phyloP scores from a whole-genome alignment of 495 filamentous ascomycete species.

The Sporormia fimetaria region DNA sequence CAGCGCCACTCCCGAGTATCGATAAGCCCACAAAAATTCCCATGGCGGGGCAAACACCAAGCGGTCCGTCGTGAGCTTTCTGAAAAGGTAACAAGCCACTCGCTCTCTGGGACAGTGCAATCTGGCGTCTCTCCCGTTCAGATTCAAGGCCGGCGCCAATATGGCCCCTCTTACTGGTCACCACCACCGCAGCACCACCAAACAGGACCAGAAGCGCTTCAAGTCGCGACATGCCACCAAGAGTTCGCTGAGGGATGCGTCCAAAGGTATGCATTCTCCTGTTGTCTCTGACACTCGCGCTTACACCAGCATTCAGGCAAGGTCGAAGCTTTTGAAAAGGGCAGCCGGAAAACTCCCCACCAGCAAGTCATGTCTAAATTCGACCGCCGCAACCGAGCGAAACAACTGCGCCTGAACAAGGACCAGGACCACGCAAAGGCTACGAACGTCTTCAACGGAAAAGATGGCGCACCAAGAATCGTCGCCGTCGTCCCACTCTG shows the following conservation, averaged over 20 bases:
- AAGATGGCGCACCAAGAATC: slow-evolving; percentile 75
- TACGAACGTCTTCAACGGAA: slow-evolving; percentile 67
- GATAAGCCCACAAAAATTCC: slow-evolving; percentile 23
- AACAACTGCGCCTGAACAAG: slow-evolving; percentile 72
- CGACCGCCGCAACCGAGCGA: slow-evolving; percentile 83
- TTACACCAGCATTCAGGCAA: slow-evolving; percentile 40
- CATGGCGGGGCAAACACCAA: too few species aligned
- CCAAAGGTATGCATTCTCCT: slow-evolving; percentile 74
- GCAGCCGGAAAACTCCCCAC: slow-evolving; percentile 73
- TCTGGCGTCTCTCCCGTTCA: slow-evolving; percentile 64
- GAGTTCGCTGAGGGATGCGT: slow-evolving; percentile 62
- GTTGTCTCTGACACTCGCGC: slow-evolving; percentile 20
- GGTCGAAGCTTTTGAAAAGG: slow-evolving; percentile 45
- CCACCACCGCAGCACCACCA: slow-evolving; percentile 86
- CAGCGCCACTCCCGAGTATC: too few species aligned
- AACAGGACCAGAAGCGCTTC: slow-evolving; percentile 72
- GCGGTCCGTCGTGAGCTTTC: too few species aligned
- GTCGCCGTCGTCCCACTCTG: slow-evolving; percentile 86
- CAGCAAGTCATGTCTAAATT: slow-evolving; percentile 96
- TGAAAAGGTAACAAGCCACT: too few species aligned
- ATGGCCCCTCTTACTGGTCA: slow-evolving; percentile 54
- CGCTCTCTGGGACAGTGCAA: slow-evolving; percentile 7
- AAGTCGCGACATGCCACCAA: slow-evolving; percentile 88
- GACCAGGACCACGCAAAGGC: slow-evolving; percentile 66
- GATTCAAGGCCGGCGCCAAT: slow-evolving; percentile 75